phyloP scores from a whole-genome alignment of 169 alveolate genomes.

The Besnoitia besnoiti region DNA sequence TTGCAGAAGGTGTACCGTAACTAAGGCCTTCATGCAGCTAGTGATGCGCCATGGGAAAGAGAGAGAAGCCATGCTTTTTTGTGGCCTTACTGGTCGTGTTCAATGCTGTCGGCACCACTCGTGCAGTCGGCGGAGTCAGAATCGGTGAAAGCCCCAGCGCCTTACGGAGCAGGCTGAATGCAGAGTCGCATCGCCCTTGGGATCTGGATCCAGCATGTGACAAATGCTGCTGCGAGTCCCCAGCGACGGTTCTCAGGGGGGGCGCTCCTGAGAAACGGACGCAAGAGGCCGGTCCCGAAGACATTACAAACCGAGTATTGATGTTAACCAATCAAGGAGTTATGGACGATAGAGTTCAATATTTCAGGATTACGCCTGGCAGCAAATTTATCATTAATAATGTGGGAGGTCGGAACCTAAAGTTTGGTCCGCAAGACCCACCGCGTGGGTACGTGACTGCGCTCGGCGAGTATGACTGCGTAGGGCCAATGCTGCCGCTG shows the following conservation, averaged over 20 bases:
- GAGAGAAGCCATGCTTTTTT: too few relatives aligned
- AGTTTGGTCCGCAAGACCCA: constrained; percentile 8
- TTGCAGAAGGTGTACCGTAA: too few relatives aligned
- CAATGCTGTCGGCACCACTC: too few relatives aligned
- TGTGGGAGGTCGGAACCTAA: background rate
- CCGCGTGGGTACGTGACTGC: constrained; percentile 11
- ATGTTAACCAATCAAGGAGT: constrained; percentile 15
- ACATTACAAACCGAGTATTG: background rate
- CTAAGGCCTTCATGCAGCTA: too few relatives aligned
- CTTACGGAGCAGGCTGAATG: too few relatives aligned
- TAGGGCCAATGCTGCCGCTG: background rate
- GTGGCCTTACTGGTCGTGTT: too few relatives aligned
- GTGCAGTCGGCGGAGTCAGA: too few relatives aligned
- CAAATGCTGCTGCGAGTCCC: background rate
- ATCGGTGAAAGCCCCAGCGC: too few relatives aligned
- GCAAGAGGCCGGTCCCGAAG: background rate
- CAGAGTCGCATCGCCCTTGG: background rate
- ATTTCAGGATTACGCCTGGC: background rate
- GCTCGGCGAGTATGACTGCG: constrained; percentile 18
- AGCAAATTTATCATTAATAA: background rate
- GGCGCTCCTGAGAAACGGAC: background rate
- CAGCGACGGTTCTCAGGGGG: background rate
- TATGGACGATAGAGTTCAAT: background rate
- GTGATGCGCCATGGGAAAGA: too few relatives aligned
- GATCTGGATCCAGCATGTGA: background rate